Base-by-base conservation (phyloP, 1,284 basidiomycete genomes). In the Heterobasidion irregulare region DNA sequence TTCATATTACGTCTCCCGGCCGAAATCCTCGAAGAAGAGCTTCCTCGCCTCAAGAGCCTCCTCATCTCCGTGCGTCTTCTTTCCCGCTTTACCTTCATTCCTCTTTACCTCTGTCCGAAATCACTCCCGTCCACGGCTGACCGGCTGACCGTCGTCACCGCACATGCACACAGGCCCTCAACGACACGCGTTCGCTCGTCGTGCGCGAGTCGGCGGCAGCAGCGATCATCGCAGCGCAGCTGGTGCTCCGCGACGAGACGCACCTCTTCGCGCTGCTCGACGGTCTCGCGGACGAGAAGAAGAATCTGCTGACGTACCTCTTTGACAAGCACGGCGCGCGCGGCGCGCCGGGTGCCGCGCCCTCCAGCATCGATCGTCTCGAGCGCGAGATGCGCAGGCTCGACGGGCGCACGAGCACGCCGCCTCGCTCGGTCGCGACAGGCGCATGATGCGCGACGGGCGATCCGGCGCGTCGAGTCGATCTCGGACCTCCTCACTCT, bases 1-100 rank as follows among this genome's bases (percentile, higher is more conserved):
- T 89, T 92, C 61, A 83, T 90, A 60, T 68, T 92, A 58, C 80
- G 84, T 41, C 72, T 93, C 18, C 90, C 90, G 9, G 75, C 80
- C 8, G 90, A 92, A 65, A 83, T 93, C 47, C 78, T 92, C 35
- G 91, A 93, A 67, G 91, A 93, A 59, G 90, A 92, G 61, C 66
- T 93, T 50, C 90, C 90, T 48, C 80, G 88, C 38, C 66, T 91
- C 53, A 83, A 82, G 63, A 68, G 65, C 26, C 87, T 88, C 5
- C 66, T 93, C 59, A 86, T 86, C 48, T 74, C 78, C 47, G 89
- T 89, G 57, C 62, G 84, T 73, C 47, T 16, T 49, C 43, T 54
- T 58, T 49, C 34, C 18, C 49, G n/a, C 34, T 54, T 47, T 16
- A 26, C 26, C 26, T 26, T 26, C 26, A 26, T 26, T 26, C 26